Conservation (phyloP, 345 rosid species). For the Bruguiera sexangula region DNA sequence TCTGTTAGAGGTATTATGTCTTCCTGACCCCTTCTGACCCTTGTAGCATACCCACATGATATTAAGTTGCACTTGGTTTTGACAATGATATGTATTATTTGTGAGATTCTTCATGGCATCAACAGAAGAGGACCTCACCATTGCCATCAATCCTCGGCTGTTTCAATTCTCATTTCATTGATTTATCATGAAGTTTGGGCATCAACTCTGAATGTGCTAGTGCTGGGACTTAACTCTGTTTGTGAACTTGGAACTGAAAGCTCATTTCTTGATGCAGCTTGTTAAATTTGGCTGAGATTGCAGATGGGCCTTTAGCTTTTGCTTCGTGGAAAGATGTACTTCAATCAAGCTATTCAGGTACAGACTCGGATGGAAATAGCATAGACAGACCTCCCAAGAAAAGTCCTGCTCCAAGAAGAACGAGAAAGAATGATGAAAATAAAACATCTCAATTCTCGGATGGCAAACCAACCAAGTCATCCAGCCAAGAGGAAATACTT, state of each 20-base stretch:
- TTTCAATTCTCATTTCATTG: background rate
- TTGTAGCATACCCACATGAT: background rate
- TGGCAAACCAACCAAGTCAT: constrained; percentile 18
- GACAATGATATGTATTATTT: no score
- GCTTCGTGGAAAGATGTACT: constrained; percentile 8
- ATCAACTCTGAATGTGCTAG: background rate
- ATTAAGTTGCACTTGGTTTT: background rate
- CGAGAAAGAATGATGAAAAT: constrained; percentile 10
- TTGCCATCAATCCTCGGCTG: no score
- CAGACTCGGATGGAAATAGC: constrained; percentile 25
- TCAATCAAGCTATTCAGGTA: constrained; percentile 21
- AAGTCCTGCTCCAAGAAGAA: constrained; percentile 19
- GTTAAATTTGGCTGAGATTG: constrained; percentile 64
- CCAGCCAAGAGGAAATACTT: constrained; percentile 46
- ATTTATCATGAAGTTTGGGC: background rate
- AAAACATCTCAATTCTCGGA: constrained; percentile 18
- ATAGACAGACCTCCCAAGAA: constrained; percentile 24
- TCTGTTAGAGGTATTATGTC: constrained; percentile 35
- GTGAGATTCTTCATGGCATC: no score
- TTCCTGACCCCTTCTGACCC: background rate
- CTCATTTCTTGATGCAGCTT: constrained; percentile 56
- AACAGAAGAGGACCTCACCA: no score
- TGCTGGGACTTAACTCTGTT: background rate
- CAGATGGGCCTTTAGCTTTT: constrained; percentile 30
- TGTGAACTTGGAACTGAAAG: constrained; percentile 36